Percentiles rank a stretch among this genome's conserved stretches.
Conservation (phyloP, 225 moss, liverwort and hornwort species). For the Bryum argenteum region DNA sequence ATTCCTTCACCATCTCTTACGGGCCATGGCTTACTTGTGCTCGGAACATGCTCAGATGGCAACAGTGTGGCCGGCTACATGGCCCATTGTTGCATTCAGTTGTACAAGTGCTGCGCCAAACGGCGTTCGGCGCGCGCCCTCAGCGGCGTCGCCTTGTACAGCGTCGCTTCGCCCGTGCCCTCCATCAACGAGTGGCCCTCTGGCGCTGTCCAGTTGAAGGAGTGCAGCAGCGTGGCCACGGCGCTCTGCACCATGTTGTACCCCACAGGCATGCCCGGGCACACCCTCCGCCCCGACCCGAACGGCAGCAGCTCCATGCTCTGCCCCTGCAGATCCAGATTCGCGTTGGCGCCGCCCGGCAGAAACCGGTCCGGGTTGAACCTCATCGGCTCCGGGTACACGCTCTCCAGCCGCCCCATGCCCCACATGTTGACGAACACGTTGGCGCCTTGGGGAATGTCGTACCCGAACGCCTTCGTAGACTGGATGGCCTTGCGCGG, state of each 20-base stretch:
- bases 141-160: not conserved
- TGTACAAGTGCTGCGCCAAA: not conserved
- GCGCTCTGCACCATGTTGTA: not conserved
- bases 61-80: no score
- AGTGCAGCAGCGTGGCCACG: constrained; percentile 24
- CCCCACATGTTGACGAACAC: constrained; percentile 23
- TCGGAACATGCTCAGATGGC: no score
- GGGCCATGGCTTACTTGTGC: no score
- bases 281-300: constrained; percentile 2
- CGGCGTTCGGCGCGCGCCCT: not conserved
- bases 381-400: not conserved
- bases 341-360: not conserved
- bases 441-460: not conserved
- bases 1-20: no score
- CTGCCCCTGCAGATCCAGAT: constrained; percentile 10
- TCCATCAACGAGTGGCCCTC: not conserved
- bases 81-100: no score
- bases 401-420: constrained; percentile 5
- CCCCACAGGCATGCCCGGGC: constrained; percentile 1
- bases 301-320: constrained; percentile 5
- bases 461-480: constrained; percentile 20
- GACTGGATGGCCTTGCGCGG: not conserved
- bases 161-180: not conserved
- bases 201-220: not conserved
- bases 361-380: constrained; percentile 20